Evolutionary conservation across 371 early-diverging fungal genomes (phyloP).

Genomic region (Nematocida sp.): DNA sequence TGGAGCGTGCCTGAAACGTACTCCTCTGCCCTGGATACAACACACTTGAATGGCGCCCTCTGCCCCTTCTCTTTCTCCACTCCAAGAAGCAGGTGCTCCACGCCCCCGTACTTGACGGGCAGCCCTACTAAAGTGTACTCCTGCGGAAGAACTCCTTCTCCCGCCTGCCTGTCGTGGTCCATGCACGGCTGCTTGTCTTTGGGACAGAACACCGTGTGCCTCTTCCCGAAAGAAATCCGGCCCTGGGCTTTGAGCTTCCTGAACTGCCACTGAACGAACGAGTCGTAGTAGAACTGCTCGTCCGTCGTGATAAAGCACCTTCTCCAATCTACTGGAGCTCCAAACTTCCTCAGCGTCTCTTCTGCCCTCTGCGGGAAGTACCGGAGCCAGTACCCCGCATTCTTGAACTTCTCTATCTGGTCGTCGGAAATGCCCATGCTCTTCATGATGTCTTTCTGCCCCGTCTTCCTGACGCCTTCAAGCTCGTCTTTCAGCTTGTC

Average conservation of each 20-base stretch:
- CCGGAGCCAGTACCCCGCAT: conserved; percentile 84
- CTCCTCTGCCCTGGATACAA: background rate
- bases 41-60: conserved; percentile 16
- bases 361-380: conserved; percentile 86
- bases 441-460: conserved; percentile 73
- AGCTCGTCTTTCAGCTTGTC: conserved; percentile 90
- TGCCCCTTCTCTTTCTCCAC: background rate
- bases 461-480: conserved; percentile 64
- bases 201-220: conserved; percentile 93
- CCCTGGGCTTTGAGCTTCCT: conserved; percentile 71
- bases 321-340: conserved; percentile 90
- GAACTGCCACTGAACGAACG: conserved; percentile 98
- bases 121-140: conserved; percentile 70
- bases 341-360: conserved; percentile 74
- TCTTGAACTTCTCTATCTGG: conserved; percentile 85
- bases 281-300: conserved; percentile 94
- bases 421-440: conserved; percentile 73
- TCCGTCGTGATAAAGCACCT: conserved; percentile 97
- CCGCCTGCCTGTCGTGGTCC: conserved; percentile 95
- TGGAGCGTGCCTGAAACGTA: conserved; percentile 2
- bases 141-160: conserved; percentile 91
- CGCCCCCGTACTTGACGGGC: background rate
- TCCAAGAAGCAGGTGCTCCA: background rate
- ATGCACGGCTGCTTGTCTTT: conserved; percentile 95
- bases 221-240: conserved; percentile 90